phyloP scores from a whole-genome alignment of 768 basidiomycete species.

The Rickenella mellea region DNA sequence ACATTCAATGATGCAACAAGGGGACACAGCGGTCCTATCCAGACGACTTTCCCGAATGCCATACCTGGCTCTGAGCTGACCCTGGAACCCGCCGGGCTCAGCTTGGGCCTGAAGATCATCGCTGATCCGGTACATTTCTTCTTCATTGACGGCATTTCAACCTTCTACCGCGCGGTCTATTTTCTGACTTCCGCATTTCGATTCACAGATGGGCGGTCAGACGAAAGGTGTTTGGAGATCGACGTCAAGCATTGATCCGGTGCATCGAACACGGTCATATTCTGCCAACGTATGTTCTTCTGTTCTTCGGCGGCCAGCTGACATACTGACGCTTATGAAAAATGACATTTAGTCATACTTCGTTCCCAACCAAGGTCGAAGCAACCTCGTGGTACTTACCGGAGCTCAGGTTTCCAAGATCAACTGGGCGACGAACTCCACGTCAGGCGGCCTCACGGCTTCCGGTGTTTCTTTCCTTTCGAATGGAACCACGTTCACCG shows the following conservation, averaged over 20 bases:
- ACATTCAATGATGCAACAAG: not conserved
- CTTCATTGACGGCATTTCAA: too few species aligned
- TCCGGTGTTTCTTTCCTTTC: slow-evolving; percentile 14
- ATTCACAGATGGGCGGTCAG: too few species aligned
- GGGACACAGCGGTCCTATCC: slow-evolving; percentile 10
- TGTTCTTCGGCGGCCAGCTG: not conserved
- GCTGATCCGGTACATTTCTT: slow-evolving; percentile 5
- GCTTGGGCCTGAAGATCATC: slow-evolving; percentile 11
- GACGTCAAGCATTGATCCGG: slow-evolving; percentile 13
- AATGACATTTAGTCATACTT: not conserved
- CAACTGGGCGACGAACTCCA: slow-evolving; percentile 5
- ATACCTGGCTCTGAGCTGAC: slow-evolving; percentile 1
- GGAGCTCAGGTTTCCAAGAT: slow-evolving; percentile 17
- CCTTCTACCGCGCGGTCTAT: too few species aligned
- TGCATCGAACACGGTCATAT: slow-evolving; percentile 8
- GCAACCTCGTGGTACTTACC: slow-evolving; percentile 16
- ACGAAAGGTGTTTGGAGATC: too few species aligned
- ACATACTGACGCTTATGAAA: too few species aligned
- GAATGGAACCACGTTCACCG: slow-evolving; percentile 11
- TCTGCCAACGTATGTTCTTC: slow-evolving; percentile 11
- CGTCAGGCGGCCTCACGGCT: slow-evolving; percentile 5
- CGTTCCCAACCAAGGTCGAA: not conserved
- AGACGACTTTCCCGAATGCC: slow-evolving; percentile 8
- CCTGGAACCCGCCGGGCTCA: slow-evolving; percentile 6
- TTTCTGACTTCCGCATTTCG: too few species aligned